Conservation (phyloP, 148 eudicot genomes). For the Rhododendron molle region DNA sequence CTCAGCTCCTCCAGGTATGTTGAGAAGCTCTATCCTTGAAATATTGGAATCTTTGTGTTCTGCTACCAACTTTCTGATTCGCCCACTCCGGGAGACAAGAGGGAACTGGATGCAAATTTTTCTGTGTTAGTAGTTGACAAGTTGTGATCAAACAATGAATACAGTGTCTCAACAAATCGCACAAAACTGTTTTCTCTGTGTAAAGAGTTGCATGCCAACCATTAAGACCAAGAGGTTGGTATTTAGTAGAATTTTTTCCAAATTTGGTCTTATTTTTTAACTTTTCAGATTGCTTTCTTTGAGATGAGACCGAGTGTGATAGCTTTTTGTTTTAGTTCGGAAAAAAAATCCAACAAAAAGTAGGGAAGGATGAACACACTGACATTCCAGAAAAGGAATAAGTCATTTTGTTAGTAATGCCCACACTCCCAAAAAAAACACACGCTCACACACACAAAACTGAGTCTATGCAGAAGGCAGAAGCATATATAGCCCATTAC, state of each 20-base stretch:
- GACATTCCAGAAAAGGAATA: not conserved
- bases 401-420: not conserved
- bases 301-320: not conserved
- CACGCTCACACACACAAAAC: not conserved
- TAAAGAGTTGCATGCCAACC: slow-evolving; percentile 23
- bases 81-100: slow-evolving; percentile 80
- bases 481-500: not conserved
- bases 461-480: not conserved
- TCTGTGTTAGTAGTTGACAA: not conserved
- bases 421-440: not conserved
- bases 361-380: not conserved
- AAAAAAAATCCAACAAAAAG: not conserved
- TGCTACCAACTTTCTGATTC: slow-evolving; percentile 70
- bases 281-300: not conserved
- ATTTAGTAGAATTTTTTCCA: not conserved
- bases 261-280: not conserved
- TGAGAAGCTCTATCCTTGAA: slow-evolving; percentile 54
- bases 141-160: not conserved
- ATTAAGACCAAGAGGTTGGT: not conserved
- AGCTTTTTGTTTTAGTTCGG: not conserved
- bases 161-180: not conserved
- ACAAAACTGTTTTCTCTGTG: slow-evolving; percentile 24
- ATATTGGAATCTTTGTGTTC: slow-evolving; percentile 57
- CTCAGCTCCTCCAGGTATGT: slow-evolving; percentile 79
- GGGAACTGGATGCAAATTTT: slow-evolving; percentile 61